A percentile compares a stretch with the other conserved stretches of the same genome.
phyloP scores from a whole-genome alignment of 108 stramenopile species.

The Pinguiococcus pyrenoidosus region DNA sequence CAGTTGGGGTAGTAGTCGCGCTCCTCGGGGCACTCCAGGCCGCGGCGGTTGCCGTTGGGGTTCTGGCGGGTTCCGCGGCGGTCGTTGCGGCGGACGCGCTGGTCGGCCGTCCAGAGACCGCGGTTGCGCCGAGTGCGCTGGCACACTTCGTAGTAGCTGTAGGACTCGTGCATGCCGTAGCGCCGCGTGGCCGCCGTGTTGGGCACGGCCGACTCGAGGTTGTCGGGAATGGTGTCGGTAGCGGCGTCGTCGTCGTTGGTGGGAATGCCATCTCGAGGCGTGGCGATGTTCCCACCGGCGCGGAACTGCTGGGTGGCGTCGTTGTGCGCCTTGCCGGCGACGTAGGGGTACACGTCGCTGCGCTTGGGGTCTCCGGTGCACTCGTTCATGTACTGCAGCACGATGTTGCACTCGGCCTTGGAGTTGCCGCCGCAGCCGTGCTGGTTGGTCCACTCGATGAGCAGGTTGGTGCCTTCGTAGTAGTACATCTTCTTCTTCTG shows the following conservation, averaged over 20 bases:
- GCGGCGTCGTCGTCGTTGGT: constrained; percentile 8
- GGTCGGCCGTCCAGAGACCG: constrained; percentile 37
- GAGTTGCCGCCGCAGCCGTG: constrained; percentile 31
- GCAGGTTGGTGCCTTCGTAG: constrained; percentile 22
- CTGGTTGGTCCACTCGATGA: constrained; percentile 33
- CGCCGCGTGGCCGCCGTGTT: constrained; percentile 15
- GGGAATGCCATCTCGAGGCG: constrained; percentile 34
- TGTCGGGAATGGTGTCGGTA: constrained; percentile 25
- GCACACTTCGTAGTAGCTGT: constrained; percentile 23
- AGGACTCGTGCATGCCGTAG: constrained; percentile 33
- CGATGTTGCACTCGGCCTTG: constrained; percentile 26
- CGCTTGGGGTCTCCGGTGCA: constrained; percentile 23
- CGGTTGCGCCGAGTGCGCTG: constrained; percentile 24
- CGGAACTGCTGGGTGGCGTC: constrained; percentile 14
- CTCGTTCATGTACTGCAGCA: constrained; percentile 36
- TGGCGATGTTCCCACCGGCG: constrained; percentile 13
- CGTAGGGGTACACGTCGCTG: constrained; percentile 23
- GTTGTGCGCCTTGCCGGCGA: constrained; percentile 6
- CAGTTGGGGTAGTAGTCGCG: constrained; percentile 39
- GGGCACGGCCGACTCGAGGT: constrained; percentile 6
- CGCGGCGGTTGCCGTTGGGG: constrained; percentile 31
- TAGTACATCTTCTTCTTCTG: constrained; percentile 24
- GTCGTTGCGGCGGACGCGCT: constrained; percentile 14
- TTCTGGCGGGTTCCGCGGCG: constrained; percentile 31
- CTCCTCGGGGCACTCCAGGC: constrained; percentile 36